Conservation (phyloP, 495 filamentous ascomycete species). For the Aspergillus sclerotiicarbonarius region DNA sequence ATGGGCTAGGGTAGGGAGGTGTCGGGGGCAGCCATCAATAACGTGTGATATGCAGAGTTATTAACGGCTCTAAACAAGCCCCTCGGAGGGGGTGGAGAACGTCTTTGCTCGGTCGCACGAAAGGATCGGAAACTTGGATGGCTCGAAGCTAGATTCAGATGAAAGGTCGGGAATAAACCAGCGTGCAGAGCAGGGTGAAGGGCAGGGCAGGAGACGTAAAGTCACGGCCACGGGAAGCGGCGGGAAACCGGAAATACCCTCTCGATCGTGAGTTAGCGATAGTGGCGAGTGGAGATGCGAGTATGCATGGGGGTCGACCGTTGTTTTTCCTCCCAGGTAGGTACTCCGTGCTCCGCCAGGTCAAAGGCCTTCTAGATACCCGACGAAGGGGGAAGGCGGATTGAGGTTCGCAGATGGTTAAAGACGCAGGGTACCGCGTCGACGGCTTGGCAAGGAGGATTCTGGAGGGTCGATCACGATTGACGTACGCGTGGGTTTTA, state of each 20-base stretch:
- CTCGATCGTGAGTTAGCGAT: neutral
- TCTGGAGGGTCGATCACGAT: neutral
- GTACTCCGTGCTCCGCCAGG: neutral
- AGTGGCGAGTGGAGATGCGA: conserved; percentile 1
- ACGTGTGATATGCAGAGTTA: neutral
- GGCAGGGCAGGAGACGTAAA: neutral
- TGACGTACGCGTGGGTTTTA: neutral
- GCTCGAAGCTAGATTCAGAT: conserved; percentile 1
- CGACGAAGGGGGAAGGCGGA: neutral
- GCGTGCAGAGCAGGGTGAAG: neutral
- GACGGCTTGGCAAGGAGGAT: neutral
- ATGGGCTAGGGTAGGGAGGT: neutral
- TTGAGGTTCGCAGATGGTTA: neutral
- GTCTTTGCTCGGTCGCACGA: conserved; percentile 4
- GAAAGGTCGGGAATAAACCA: conserved; percentile 1
- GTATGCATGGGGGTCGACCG: neutral
- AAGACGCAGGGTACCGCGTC: neutral
- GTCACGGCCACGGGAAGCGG: neutral
- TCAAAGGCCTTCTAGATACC: neutral
- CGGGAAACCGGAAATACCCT: conserved; percentile 6
- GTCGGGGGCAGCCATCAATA: neutral
- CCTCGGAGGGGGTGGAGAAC: neutral
- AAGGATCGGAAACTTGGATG: conserved; percentile 1
- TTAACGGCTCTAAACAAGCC: neutral
- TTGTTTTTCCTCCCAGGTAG: neutral